Evolutionary conservation across 2,329 filamentous ascomycete genomes (phyloP), one percentile per base, ranked within the genome.

Genomic region (Colletotrichum destructivum): DNA sequence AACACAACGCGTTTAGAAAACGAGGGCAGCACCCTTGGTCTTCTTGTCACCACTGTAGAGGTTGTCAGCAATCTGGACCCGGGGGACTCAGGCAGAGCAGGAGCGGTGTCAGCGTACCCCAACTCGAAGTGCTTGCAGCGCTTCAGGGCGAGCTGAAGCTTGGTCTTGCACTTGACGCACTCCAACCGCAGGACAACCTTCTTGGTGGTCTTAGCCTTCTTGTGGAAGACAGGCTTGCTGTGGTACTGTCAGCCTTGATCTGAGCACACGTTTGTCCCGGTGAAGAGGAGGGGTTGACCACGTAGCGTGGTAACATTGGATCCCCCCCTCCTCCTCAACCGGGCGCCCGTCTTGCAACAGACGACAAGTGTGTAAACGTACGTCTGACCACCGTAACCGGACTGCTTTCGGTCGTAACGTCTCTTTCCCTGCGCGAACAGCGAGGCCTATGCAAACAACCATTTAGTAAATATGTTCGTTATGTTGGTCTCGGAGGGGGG

Each of bases 101-200:
- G 49, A 44, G 47, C 18, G 21, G 18, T 21, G 12, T 74, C 49
- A 75, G 91, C 94, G 77, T 95, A 97, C 94, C 95, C 96, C 83
- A 99, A 90, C 90, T 99, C 96, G 88, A 99, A 99, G 92, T 99
- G 96, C 94, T 99, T 99, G 95, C 96, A 99, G 85, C 96, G 94
- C 94, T 99, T 99, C 87, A 99, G 90, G 80, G 96, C 91, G 83
- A 99, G 91, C 90, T 99, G 95, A 87, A 92, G 92, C 93, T 98
- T 98, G 85, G 94, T 92, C 93, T 98, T 98, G 94, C 96, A 99
- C 80, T 88, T 86, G 83, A 94, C 96, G 91, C 96, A 99, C 88
- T 99, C 96, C 87, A 99, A 89, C 89, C 96, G 92, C 87, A 99
- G 89, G 82, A 99, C 97, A 81, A 99, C 93, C 93, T 99, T 99